Evolutionary conservation across 1,139 yeast genomes (phyloP).

Genomic region (Protomyces macrosporus): DNA sequence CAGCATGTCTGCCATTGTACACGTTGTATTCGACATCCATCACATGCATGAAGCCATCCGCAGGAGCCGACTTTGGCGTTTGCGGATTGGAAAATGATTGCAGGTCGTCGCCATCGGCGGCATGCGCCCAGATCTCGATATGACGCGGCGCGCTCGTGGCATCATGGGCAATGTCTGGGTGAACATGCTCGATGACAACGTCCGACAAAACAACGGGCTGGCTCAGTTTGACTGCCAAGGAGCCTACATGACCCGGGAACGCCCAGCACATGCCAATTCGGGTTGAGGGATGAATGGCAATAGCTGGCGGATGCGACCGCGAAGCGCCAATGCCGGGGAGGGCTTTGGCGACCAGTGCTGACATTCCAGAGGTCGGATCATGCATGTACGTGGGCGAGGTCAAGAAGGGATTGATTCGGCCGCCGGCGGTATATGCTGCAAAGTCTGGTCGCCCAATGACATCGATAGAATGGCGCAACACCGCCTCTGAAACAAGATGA

Average conservation of each 20-base stretch:
- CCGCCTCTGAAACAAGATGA: background rate
- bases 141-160: conserved; percentile 37
- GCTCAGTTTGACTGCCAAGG: conserved; percentile 36
- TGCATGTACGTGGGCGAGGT: conserved; percentile 36
- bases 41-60: conserved; percentile 34
- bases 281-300: conserved; percentile 35
- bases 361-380: conserved; percentile 31
- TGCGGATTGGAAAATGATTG: background rate
- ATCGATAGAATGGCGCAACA: conserved; percentile 29
- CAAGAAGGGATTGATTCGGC: conserved; percentile 34
- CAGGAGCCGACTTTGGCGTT: conserved; percentile 4
- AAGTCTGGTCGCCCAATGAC: conserved; percentile 36
- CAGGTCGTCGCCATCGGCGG: conserved; percentile 30
- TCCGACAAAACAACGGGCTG: conserved; percentile 35
- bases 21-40: conserved; percentile 36
- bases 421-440: conserved; percentile 38
- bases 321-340: conserved; percentile 34
- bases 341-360: conserved; percentile 6
- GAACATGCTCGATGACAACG: conserved; percentile 38
- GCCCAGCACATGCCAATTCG: conserved; percentile 41
- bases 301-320: conserved; percentile 34
- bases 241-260: conserved; percentile 37
- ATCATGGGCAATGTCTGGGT: conserved; percentile 35
- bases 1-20: conserved; percentile 32
- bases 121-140: conserved; percentile 37